Evolutionary conservation across 225 moss, liverwort and hornwort genomes (phyloP), one percentile per base, ranked within the genome.

Genomic region (Asterella californica): DNA sequence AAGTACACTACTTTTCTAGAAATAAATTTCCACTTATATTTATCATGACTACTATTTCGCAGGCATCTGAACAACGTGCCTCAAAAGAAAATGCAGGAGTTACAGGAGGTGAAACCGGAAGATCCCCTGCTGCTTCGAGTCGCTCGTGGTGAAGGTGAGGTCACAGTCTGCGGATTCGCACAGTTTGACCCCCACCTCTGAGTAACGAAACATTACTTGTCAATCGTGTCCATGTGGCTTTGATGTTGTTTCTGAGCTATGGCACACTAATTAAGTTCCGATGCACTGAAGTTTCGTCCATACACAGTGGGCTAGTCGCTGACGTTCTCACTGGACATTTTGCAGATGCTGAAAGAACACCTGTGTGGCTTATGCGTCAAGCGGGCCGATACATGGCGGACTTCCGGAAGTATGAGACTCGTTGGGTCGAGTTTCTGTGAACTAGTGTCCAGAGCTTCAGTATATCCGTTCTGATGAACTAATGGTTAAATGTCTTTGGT

Each of bases 291-390:
- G 4, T 45, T 36, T 70, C 17, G 30, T 38, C 42, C 30, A 24
- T 57, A 22, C 1, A 14, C 50, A 1, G 25, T 48, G 49, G 27
- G 50, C 30, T 15, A 6, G 7, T 50, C 29, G 27, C 30, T 14
- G 1, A 27, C 47, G 29, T 47, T 42, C 9, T 24, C 15, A 49
- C 0, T 70, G 29, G 27, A 6, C 9, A 11, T 34, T 59, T 30
- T 80, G 76, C 82, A 88, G 92, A 94, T 49, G 94, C 91, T 10
- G 96, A 96, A 88, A 83, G 96, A 63, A 93, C 96, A 1, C 96
- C 96, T 1, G 96, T 94, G 55, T 97, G 96, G 96, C 91, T 97
- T 33, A 97, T 97, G 96, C 93, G 96, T 21, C 96, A 97, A 82
- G 96, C 96, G 0, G 94, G 96, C 27, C 94, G 96, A 0, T 97